Base-by-base conservation (phyloP, 2,329 filamentous ascomycete species). In the Cladobotryum protrusum region DNA sequence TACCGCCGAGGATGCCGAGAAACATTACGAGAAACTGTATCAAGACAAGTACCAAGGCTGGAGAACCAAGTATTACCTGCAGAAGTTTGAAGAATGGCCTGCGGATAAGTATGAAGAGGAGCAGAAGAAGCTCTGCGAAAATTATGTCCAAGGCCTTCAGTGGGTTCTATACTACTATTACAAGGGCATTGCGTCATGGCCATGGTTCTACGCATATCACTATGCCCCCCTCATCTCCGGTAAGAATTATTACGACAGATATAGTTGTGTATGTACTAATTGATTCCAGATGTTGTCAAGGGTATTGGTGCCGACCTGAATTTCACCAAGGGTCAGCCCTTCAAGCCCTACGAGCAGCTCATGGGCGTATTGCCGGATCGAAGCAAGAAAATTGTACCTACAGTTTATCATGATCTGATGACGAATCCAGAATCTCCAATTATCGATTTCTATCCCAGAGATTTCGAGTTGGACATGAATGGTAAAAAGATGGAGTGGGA, bases 401-500 rank as follows among this genome's bases (percentile, higher is more conserved):
- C 72, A 34, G 83, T 90, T 4, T 97, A 95, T 68, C 89, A 93
- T 69, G 83, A 89, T 20, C 76, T 99, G 44, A 99, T 99, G 93
- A 96, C 89, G 2, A 87, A 87, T 49, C 78, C 86, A 2, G 81
- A 87, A 14, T 97, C 92, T 14, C 90, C 93, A 2, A 99, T 99
- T 65, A 87, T 96, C 62, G 93, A 99, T 65, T 99, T 99, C 66
- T 99, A 99, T 62, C 93, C 93, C 2, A 82, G 92, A 59, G 93
- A 99, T 61, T 99, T 99, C 62, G 89, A 95, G 57, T 77, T 99
- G 37, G 95, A 99, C 65, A 97, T 99, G 93, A 97, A 99, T 60
- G 95, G 93, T 52, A 99, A 99, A 75, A 99, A 96, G 73, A 95
- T 96, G 87, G 95, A 99, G 56, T 99, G 93, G 93, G 93, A 99